Base-by-base conservation (phyloP, 192 early-diverging fungal genomes). In the Hyaloraphidium curvatum region DNA sequence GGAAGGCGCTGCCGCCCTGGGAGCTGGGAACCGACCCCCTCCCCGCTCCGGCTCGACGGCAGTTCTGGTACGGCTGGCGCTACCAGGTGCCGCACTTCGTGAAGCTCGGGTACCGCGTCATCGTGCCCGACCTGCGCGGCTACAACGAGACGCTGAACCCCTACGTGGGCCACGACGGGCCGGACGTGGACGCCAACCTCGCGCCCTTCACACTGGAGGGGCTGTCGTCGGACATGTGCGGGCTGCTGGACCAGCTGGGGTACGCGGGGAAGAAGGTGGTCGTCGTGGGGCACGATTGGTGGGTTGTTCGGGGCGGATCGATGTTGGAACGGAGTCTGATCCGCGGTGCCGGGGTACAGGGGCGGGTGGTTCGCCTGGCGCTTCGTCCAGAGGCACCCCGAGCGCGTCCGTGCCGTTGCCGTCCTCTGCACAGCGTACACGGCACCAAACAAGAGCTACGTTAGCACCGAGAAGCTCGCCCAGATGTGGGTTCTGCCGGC, bases 31-130 rank as follows among this genome's bases (percentile, higher is more conserved):
- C 33, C 33, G 9, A 48, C 17, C 43, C 25, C 19, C 25, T 48
- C 23, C 25, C 25, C 19, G 43, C 43, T 25, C 43, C 14, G 17
- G 43, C 17, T 25, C 25, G 14, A 14, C 43, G 17, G 14, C 17
- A 48, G 14, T 48, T 48, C 19, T 48, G 43, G 43, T 48, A 48
- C 43, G 43, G 43, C 5, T 48, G 43, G 43, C 43, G 43, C 5
- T 25, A 48, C 43, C 43, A 48, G 23, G 43, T 48, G 7, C 7
- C 43, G 14, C 25, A 48, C 43, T 48, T 48, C 43, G 14, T 25
- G 23, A 11, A 25, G 17, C 14, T 48, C 14, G 43, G 43, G 23
- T 48, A 21, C 43, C 43, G 43, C 11, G 14, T 14, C 43, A 48
- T 48, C 5, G 43, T 25, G 14, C 43, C 43, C 5, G 43, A 48